Evolutionary conservation across 805 yeast genomes (phyloP), one percentile per base, ranked within the genome.

Genomic region (Komagataella kurtzmanii): DNA sequence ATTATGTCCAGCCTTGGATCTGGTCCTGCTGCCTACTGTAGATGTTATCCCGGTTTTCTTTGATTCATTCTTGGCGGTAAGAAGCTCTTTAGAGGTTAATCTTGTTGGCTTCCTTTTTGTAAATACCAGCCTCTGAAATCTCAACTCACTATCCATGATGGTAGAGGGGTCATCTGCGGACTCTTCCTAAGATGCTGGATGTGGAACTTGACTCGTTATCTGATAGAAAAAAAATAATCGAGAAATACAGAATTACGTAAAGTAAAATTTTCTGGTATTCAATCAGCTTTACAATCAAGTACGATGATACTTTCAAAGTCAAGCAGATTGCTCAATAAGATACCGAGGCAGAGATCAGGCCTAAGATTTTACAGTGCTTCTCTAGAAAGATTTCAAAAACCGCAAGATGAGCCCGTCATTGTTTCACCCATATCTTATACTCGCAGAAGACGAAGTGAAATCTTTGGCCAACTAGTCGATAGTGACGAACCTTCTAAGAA

Each of bases 381-480:
- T 5, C 8, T 30, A 14, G 40, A 30, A 51, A 53, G 14, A 50
- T 55, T 3, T 52, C 56, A 7, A 50, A 58, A 24, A 53, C 61
- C 14, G 59, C 67, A 3, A 55, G 57, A 1, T 45, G 53, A 4
- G 61, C 59, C 10, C 54, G 54, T 24, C 58, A 30, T 30, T 30
- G 6, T 14, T 14, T 30, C 67, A 2, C 55, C 60, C 3, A 47
- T 70, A 12, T 60, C 62, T 3, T 71, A 60, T 57, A 68, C 72
- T 1, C 65, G 69, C 51, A 55, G 69, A 44, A 59, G 66, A 21
- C 67, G 65, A 12, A 68, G 73, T 17, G 73, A 71, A 53, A 63
- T 69, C 0, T 71, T 69, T 63, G 76, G 76, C 0, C 75, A 70
- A 51, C 59, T 72, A 1, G 75, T 71, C 7, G 64, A 70, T 47